Evolutionary conservation across 257 asterid species (phyloP).

Genomic region (Echium plantagineum): DNA sequence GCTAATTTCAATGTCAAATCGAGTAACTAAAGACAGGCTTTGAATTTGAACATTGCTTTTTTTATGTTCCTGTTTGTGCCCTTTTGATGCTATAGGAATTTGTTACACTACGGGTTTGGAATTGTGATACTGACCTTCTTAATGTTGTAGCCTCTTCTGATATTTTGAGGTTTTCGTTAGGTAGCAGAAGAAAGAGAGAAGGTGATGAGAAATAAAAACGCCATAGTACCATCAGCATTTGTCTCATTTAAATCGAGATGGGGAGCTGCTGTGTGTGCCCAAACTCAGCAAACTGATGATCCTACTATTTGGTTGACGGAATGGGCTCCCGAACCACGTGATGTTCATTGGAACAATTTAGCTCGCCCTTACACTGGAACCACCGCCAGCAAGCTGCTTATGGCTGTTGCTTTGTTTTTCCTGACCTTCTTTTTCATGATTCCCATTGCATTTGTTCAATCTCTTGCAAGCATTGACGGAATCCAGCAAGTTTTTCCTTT

Average conservation of each 20-base stretch:
- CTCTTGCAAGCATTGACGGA: neutral
- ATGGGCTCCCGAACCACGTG: neutral
- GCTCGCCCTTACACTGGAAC: neutral
- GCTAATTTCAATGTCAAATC: neutral
- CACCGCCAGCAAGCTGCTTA: neutral
- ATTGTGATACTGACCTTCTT: no score
- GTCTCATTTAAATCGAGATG: neutral
- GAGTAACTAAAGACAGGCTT: neutral
- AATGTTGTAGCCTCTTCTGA: neutral
- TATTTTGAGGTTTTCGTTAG: neutral
- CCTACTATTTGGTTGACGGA: neutral
- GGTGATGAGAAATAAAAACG: neutral
- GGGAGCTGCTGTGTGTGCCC: neutral
- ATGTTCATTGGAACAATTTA: neutral
- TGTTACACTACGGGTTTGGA: no score
- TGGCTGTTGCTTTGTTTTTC: neutral
- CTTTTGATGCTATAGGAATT: no score
- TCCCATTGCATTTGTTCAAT: neutral
- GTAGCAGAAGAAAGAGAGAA: neutral
- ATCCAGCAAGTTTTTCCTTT: neutral
- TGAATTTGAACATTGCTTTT: no score
- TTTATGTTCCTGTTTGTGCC: no score
- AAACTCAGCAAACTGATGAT: neutral
- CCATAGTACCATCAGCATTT: neutral
- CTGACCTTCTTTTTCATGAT: neutral